Evolutionary conservation across 2,329 filamentous ascomycete species (phyloP), one percentile per base, ranked within the genome.

Genomic region (Stachybotrys chartarum): DNA sequence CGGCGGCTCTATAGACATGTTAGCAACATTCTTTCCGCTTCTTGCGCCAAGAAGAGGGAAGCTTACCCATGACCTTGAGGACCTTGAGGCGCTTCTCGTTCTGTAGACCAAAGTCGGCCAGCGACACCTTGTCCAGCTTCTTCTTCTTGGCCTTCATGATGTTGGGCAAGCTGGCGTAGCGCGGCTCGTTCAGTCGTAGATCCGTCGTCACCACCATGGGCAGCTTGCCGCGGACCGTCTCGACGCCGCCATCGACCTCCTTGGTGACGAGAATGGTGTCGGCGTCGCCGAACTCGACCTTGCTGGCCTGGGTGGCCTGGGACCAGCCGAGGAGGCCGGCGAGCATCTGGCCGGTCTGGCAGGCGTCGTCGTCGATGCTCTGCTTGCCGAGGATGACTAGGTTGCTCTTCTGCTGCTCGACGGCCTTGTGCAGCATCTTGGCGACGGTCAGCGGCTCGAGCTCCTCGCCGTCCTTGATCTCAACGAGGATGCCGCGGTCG

Each of bases 131-230:
- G 67, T 94, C 91, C 64, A 99, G 69, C 68, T 90, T 90, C 88
- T 99, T 99, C 89, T 97, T 99, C 88, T 99, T 99, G 54, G 94
- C 94, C 87, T 97, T 99, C 94, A 99, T 99, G 62, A 99, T 97
- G 71, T 97, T 97, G 52, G 92, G 93, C 82, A 99, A 73, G 73
- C 85, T 96, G 24, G 93, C 94, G 72, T 96, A 99, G 61, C 94
- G 80, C 57, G 94, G 94, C 82, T 95, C 91, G 69, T 99, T 99
- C 71, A 99, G 77, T 53, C 94, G 79, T 75, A 99, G 73, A 78
- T 99, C 94, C 59, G 94, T 96, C 58, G 94, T 99, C 64, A 99
- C 89, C 53, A 99, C 78, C 85, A 97, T 86, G 0, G 94, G 94
- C 73, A 99, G 75, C 78, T 88, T 90, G 1, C 90, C 86, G 71